Conservation (phyloP, 1,139 yeast genomes). For the Kodamaea derodonti region DNA sequence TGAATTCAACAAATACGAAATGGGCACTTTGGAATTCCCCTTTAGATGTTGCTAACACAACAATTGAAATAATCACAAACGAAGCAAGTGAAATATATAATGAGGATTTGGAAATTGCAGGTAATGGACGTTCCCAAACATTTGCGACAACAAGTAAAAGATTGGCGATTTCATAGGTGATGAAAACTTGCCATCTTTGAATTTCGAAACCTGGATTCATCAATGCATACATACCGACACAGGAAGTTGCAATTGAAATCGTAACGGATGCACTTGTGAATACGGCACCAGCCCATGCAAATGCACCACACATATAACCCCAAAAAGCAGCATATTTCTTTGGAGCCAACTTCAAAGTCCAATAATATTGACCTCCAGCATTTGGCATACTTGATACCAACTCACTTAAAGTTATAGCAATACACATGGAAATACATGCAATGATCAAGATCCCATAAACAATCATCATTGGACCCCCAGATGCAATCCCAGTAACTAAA, state of each 20-base stretch:
- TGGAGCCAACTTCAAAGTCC: slow-evolving; percentile 57
- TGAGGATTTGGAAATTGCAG: slow-evolving; percentile 31
- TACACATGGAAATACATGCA: slow-evolving; percentile 31
- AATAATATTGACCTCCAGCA: slow-evolving; percentile 60
- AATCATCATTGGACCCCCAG: slow-evolving; percentile 49
- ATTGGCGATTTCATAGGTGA: slow-evolving; percentile 37
- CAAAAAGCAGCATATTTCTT: slow-evolving; percentile 42
- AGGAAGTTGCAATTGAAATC: slow-evolving; percentile 43
- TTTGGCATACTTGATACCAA: slow-evolving; percentile 51
- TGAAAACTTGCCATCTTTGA: slow-evolving; percentile 51
- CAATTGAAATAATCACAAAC: slow-evolving; percentile 32
- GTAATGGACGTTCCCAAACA: slow-evolving; percentile 35
- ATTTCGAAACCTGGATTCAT: slow-evolving; percentile 40
- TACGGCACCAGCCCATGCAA: slow-evolving; percentile 56
- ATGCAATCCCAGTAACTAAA: slow-evolving; percentile 42
- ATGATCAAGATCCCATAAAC: slow-evolving; percentile 41
- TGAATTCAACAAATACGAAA: slow-evolving; percentile 38
- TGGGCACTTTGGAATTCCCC: slow-evolving; percentile 33
- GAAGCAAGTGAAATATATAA: slow-evolving; percentile 36
- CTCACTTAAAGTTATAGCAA: slow-evolving; percentile 44
- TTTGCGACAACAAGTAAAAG: slow-evolving; percentile 32
- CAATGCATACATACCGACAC: slow-evolving; percentile 49
- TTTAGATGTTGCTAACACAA: slow-evolving; percentile 35
- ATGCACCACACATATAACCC: slow-evolving; percentile 53
- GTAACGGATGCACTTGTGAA: slow-evolving; percentile 57